phyloP scores from a whole-genome alignment of 192 early-diverging fungal species.

The Podila epigama region DNA sequence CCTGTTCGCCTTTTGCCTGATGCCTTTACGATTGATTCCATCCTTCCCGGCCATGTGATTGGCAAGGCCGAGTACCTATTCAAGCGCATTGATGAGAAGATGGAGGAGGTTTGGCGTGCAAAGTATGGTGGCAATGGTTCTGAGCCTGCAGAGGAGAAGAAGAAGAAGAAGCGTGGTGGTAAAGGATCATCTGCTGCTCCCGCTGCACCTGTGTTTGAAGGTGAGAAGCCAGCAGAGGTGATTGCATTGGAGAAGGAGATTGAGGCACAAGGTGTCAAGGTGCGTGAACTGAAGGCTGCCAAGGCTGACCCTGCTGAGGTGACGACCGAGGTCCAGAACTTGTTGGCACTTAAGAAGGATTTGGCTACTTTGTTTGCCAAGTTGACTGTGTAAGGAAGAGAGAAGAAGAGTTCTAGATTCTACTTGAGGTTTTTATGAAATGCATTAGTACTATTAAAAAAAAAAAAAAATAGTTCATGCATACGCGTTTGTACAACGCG shows the following conservation, averaged over 20 bases:
- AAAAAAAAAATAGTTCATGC: background rate
- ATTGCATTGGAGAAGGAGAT: slow-evolving; percentile 62
- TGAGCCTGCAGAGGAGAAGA: slow-evolving; percentile 31
- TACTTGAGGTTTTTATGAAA: background rate
- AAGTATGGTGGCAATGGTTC: slow-evolving; percentile 79
- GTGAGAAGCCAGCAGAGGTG: slow-evolving; percentile 57
- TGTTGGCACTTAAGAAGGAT: slow-evolving; percentile 56
- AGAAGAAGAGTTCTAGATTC: no score
- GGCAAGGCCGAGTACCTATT: slow-evolving; percentile 93
- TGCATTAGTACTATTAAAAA: background rate
- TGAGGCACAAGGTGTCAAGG: slow-evolving; percentile 62
- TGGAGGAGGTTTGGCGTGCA: slow-evolving; percentile 75
- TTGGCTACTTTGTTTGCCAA: slow-evolving; percentile 50
- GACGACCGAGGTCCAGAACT: slow-evolving; percentile 49
- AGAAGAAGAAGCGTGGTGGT: slow-evolving; percentile 46
- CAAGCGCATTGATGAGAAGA: slow-evolving; percentile 85
- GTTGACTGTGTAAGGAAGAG: slow-evolving; percentile 46
- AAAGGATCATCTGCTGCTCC: slow-evolving; percentile 36
- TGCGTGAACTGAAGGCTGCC: slow-evolving; percentile 64
- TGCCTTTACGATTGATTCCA: slow-evolving; percentile 70
- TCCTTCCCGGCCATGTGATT: slow-evolving; percentile 83
- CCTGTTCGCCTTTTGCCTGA: slow-evolving; percentile 82
- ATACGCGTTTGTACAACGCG: background rate
- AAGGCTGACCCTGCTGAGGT: slow-evolving; percentile 58
- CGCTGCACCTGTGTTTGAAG: slow-evolving; percentile 47